Evolutionary conservation across 164 flowering plant species (phyloP), one percentile per base, ranked within the genome.

Genomic region (Nymphaea thermarum): DNA sequence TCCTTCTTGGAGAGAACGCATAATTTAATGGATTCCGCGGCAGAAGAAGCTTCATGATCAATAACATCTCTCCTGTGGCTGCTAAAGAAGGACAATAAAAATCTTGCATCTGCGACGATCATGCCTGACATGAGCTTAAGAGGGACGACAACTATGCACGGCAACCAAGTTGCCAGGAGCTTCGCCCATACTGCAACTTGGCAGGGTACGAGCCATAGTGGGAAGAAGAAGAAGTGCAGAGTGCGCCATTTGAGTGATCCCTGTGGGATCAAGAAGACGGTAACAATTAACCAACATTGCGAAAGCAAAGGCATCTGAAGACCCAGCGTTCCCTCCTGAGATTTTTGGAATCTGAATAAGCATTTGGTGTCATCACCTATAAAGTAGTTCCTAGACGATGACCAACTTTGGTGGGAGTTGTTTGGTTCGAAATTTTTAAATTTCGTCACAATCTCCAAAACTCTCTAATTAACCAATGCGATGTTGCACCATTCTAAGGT

Each of bases 221-320:
- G 88, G 74, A 82, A 81, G 71, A 84, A 77, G 73, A 77, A 83
- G 79, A 79, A 77, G 69, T 83, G 78, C 70, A 86, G 71, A 66
- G 69, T 75, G 73, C 71, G 73, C 86, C 84, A 84, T 74, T 83
- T 83, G 65, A 6, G 57, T 43, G 71, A 76, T 62, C 84, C 87
- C 64, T 77, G 64, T 43, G 81, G 90, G 71, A 83, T 78, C 16
- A 84, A 55, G 59, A 71, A 6, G 15, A 66, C 55, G 55, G 84
- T 85, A 55, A 79, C 51, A 60, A 82, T 66, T 16, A 81, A 68
- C 90, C 87, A 86, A 73, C 83, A 80, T 4, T 74, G 67, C 43
- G 66, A 44, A 67, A 78, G 75, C 62, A 71, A 65, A 66, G 67
- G 68, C 84, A 83, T 81, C 60, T 59, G 66, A 60, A 60, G 41